Evolutionary conservation across 768 basidiomycete species (phyloP).

Genomic region (Ephemerocybe angulata): DNA sequence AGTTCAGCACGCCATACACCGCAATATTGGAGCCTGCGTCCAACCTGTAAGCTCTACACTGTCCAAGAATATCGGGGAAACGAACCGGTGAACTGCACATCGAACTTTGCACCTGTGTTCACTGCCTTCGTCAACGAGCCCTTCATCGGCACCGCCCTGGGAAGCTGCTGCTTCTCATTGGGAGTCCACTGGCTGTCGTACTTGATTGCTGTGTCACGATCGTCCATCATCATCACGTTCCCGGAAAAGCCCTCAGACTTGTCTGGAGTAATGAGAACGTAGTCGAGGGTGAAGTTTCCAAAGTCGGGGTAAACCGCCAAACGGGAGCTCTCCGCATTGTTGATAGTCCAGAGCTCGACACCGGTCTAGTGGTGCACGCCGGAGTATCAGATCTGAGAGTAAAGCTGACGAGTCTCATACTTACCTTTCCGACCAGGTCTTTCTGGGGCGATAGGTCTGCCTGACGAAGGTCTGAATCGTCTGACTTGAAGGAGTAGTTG

Average conservation of each 20-base stretch:
- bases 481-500: background rate
- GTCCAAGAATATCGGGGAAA: too few species aligned
- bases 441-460: background rate
- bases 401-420: background rate
- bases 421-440: constrained; percentile 2
- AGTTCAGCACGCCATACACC: constrained; percentile 5
- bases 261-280: constrained; percentile 5
- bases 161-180: background rate
- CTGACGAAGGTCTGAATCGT: background rate
- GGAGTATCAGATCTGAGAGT: too few species aligned
- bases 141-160: constrained; percentile 1
- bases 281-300: constrained; percentile 6
- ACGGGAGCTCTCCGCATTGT: background rate
- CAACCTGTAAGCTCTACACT: background rate
- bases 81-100: constrained; percentile 1
- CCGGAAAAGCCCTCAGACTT: background rate
- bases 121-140: background rate
- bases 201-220: background rate
- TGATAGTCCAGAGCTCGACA: constrained; percentile 1
- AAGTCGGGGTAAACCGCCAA: background rate
- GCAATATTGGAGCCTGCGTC: background rate
- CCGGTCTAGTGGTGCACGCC: background rate
- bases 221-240: background rate
- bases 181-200: background rate
- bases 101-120: background rate